These are phyloP conservation scores for Hypoxylon fuscum DNA, from an alignment of 495 filamentous ascomycete genomes.

Conservation along the genomic window DNA sequence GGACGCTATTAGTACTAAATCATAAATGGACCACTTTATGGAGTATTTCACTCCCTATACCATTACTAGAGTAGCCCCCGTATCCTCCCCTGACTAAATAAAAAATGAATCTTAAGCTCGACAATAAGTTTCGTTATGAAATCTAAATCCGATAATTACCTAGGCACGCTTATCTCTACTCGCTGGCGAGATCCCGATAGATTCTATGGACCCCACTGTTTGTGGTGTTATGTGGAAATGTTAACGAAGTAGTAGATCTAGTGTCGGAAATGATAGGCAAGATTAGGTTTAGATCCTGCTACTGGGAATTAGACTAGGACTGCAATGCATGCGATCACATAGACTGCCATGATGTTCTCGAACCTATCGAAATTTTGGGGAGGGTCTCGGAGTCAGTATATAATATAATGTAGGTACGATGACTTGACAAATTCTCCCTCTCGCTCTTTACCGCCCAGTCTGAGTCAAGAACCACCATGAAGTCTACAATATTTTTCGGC, in stretches of 20 bases:
- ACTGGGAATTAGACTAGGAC: not conserved
- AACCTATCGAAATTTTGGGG: not conserved
- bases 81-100: no score
- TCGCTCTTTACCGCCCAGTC: constrained; percentile 2
- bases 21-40: no score
- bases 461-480: not conserved
- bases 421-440: constrained; percentile 1
- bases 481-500: constrained; percentile 1
- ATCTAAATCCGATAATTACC: not conserved
- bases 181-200: constrained; percentile 3
- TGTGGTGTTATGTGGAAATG: not conserved
- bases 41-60: no score
- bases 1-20: no score
- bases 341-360: constrained; percentile 1
- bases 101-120: no score
- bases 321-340: not conserved
- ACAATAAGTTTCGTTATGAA: no score
- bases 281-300: not conserved
- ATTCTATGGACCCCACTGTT: constrained; percentile 1
- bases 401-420: constrained; percentile 2
- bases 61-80: no score
- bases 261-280: not conserved
- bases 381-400: not conserved
- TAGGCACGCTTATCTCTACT: not conserved
- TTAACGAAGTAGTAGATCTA: constrained; percentile 1